A percentile compares a stretch with the other conserved stretches of the same genome.
phyloP scores from a whole-genome alignment of 371 early-diverging fungal species.

The Lichtheimia ramosa region DNA sequence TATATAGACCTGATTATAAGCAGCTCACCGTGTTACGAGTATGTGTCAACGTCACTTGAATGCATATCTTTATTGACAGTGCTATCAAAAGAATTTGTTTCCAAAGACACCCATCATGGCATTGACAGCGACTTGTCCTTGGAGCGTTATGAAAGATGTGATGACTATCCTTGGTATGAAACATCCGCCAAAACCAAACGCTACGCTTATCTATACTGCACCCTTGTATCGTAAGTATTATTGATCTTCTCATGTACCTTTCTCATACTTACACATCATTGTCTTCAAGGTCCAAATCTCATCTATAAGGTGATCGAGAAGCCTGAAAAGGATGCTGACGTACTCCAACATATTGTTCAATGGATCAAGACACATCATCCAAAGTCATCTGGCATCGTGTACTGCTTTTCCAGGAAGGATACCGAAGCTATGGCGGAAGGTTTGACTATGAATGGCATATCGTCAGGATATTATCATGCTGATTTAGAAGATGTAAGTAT shows the following conservation, averaged over 20 bases:
- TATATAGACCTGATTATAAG: conserved; percentile 42
- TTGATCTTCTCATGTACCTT: no score
- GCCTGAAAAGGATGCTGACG: conserved; percentile 47
- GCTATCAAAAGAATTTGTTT: conserved; percentile 45
- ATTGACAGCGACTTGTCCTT: conserved; percentile 88
- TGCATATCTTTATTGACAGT: background rate
- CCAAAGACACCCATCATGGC: conserved; percentile 82
- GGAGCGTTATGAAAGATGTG: conserved; percentile 65
- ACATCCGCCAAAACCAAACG: conserved; percentile 32
- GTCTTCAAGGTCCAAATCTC: conserved; percentile 59
- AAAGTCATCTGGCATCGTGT: conserved; percentile 77
- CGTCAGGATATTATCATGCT: conserved; percentile 75
- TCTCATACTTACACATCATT: no score
- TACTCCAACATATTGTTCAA: conserved; percentile 64
- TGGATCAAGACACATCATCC: conserved; percentile 67
- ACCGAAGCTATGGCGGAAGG: conserved; percentile 68
- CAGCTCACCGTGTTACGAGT: conserved; percentile 39
- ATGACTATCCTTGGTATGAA: conserved; percentile 59
- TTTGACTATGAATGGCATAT: conserved; percentile 32
- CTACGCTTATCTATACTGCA: conserved; percentile 55
- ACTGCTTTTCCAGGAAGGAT: conserved; percentile 80
- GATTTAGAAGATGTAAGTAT: conserved; percentile 64
- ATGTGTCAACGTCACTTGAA: conserved; percentile 7
- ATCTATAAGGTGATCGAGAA: conserved; percentile 69
- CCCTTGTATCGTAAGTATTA: conserved; percentile 48